Conservation (phyloP, 768 basidiomycete species). For the Suillus sp. region DNA sequence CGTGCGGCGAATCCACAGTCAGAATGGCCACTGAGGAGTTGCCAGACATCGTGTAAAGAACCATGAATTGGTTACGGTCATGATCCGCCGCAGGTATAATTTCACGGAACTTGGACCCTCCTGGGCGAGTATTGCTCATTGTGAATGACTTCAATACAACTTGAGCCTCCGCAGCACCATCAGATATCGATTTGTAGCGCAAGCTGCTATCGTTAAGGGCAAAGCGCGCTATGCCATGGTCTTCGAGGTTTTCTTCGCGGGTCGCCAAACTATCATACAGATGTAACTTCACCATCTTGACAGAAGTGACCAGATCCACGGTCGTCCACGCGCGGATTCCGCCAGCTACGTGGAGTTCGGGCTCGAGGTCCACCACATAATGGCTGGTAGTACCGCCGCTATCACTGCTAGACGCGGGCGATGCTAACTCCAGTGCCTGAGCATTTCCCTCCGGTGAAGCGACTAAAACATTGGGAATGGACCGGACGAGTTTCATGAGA, state of each 20-base stretch:
- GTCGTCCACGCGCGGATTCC: conserved; percentile 54
- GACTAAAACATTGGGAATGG: conserved; percentile 68
- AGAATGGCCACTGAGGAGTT: conserved; percentile 72
- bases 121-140: conserved; percentile 84
- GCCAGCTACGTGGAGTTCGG: conserved; percentile 51
- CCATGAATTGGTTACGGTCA: conserved; percentile 89
- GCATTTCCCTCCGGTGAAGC: conserved; percentile 45
- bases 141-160: conserved; percentile 89
- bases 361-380: conserved; percentile 39
- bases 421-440: conserved; percentile 28
- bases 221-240: conserved; percentile 84
- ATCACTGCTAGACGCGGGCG: conserved; percentile 19
- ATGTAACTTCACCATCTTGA: conserved; percentile 78
- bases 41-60: conserved; percentile 81
- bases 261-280: conserved; percentile 75
- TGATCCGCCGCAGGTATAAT: conserved; percentile 93
- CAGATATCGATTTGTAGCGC: conserved; percentile 77
- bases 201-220: conserved; percentile 79
- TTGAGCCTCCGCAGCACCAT: conserved; percentile 86
- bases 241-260: conserved; percentile 57
- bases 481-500: conserved; percentile 62
- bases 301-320: conserved; percentile 70
- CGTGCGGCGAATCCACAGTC: conserved; percentile 88
- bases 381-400: conserved; percentile 8
- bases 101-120: conserved; percentile 85